These are phyloP conservation scores for Clarkia xantiana DNA, from an alignment of 345 rosid genomes.

Conservation along the genomic window DNA sequence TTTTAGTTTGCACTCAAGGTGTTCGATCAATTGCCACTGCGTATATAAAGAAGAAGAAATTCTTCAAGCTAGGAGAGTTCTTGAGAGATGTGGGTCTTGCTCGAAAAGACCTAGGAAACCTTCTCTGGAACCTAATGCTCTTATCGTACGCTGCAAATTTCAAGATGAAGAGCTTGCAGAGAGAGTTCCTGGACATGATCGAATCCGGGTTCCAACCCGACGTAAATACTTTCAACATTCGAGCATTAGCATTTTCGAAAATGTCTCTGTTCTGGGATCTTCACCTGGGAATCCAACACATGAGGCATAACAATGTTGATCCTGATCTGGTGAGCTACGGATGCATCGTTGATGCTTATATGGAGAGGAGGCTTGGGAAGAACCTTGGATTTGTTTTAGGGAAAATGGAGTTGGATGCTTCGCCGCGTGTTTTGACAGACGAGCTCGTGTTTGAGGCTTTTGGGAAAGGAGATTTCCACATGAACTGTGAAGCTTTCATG, in stretches of 20 bases:
- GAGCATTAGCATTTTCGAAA: slow-evolving; percentile 62
- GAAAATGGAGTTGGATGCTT: slow-evolving; percentile 37
- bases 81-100: slow-evolving; percentile 49
- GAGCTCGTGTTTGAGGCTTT: slow-evolving; percentile 48
- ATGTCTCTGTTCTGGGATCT: slow-evolving; percentile 85
- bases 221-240: slow-evolving; percentile 57
- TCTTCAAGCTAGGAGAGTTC: slow-evolving; percentile 47
- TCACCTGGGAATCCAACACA: slow-evolving; percentile 73
- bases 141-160: slow-evolving; percentile 68
- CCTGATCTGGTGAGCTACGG: slow-evolving; percentile 77
- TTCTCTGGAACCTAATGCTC: slow-evolving; percentile 64
- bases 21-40: slow-evolving; percentile 45
- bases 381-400: slow-evolving; percentile 50
- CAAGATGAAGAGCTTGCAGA: slow-evolving; percentile 83
- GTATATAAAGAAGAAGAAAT: slow-evolving; percentile 29
- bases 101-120: slow-evolving; percentile 45
- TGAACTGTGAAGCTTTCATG: slow-evolving; percentile 58
- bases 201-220: slow-evolving; percentile 60
- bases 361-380: slow-evolving; percentile 51
- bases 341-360: slow-evolving; percentile 70
- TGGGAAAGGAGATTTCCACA: slow-evolving; percentile 80
- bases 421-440: slow-evolving; percentile 41
- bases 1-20: slow-evolving; percentile 33
- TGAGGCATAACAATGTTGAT: slow-evolving; percentile 39
- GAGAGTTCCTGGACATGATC: slow-evolving; percentile 49